Evolutionary conservation across 139 green algal species (phyloP).

Genomic region (Volvox africanus): DNA sequence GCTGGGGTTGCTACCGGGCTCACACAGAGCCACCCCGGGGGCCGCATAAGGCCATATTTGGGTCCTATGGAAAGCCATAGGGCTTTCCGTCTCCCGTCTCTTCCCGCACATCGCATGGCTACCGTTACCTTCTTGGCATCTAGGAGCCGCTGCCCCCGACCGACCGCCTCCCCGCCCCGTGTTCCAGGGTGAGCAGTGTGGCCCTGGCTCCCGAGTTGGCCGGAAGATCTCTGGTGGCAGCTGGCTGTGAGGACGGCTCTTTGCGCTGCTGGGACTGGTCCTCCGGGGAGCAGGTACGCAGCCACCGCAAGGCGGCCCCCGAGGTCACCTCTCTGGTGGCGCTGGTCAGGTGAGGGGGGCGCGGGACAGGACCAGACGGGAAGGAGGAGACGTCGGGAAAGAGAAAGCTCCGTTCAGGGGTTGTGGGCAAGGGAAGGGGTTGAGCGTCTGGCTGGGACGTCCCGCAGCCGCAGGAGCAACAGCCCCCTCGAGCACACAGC

Average conservation of each 20-base stretch:
- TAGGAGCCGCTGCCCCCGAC: background rate
- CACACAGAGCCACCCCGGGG: too few species aligned
- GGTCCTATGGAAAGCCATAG: too few species aligned
- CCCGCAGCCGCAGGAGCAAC: too few species aligned
- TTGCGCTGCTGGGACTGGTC: conserved; percentile 48
- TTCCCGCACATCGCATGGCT: too few species aligned
- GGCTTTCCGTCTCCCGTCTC: too few species aligned
- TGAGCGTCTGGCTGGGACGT: too few species aligned
- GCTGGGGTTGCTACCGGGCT: too few species aligned
- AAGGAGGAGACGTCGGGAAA: background rate
- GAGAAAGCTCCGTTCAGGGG: too few species aligned
- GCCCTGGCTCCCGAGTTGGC: background rate
- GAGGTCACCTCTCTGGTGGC: conserved; percentile 53
- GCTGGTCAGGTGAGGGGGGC: conserved; percentile 32
- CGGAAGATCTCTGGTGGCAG: conserved; percentile 28
- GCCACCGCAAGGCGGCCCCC: conserved; percentile 50
- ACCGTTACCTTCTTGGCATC: background rate
- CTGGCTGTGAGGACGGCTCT: conserved; percentile 54
- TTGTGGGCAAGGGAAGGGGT: too few species aligned
- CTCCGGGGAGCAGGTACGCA: conserved; percentile 27
- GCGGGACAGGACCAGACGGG: background rate
- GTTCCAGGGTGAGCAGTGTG: conserved; percentile 41
- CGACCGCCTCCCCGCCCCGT: background rate
- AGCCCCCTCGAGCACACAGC: too few species aligned
- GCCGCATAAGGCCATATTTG: too few species aligned